Evolutionary conservation across 139 green algal species (phyloP).

Genomic region (Coelastrella sp.): DNA sequence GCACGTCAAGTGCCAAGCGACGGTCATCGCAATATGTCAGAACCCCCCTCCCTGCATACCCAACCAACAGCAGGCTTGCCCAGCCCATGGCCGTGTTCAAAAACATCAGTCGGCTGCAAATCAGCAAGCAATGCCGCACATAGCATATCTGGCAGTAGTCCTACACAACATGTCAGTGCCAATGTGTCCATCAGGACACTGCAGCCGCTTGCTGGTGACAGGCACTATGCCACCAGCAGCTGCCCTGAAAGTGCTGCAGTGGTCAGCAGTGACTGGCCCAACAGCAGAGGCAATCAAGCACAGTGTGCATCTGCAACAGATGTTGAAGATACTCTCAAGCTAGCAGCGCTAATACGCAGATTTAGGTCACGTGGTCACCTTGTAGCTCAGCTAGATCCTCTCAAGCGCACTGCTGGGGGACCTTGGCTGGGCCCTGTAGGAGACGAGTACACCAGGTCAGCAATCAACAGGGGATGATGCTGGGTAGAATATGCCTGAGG

Average conservation of each 20-base stretch:
- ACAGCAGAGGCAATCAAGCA: constrained; percentile 13
- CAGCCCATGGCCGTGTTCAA: too few species aligned
- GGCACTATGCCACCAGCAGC: background rate
- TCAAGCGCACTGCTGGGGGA: constrained; percentile 50
- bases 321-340: constrained; percentile 54
- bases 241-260: background rate
- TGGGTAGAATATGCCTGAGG: background rate
- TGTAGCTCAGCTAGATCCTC: constrained; percentile 66
- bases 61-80: too few species aligned
- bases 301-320: constrained; percentile 13
- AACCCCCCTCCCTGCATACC: too few species aligned
- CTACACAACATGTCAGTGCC: too few species aligned
- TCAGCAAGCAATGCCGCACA: too few species aligned
- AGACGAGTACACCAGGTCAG: constrained; percentile 27
- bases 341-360: constrained; percentile 49
- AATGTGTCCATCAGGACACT: too few species aligned
- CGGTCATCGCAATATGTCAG: too few species aligned
- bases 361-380: constrained; percentile 70
- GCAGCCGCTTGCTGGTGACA: too few species aligned
- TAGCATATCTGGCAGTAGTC: too few species aligned
- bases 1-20: too few species aligned
- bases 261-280: background rate
- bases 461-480: background rate
- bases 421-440: constrained; percentile 58
- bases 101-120: too few species aligned